A percentile compares a stretch with the other conserved stretches of the same genome.
phyloP scores from a whole-genome alignment of 1,139 yeast genomes.

The Sugiyamaella novakii region DNA sequence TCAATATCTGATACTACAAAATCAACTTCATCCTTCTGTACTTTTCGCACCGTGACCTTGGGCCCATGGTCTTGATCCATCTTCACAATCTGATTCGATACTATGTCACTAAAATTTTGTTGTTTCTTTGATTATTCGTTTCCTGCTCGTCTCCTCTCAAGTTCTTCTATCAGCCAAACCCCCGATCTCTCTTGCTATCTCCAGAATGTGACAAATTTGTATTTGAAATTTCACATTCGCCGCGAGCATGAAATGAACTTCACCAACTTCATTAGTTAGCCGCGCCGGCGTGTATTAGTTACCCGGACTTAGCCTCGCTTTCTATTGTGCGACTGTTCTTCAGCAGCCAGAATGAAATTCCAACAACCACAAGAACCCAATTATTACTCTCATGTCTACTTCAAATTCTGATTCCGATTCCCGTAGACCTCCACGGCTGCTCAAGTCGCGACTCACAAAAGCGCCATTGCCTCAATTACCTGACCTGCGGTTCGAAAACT shows the following conservation, averaged over 20 bases:
- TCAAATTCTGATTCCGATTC: conserved; percentile 10
- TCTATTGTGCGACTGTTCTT: no score
- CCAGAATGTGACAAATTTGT: no score
- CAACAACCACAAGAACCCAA: background rate
- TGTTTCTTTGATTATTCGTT: background rate
- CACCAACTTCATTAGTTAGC: background rate
- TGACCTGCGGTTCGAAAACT: conserved; percentile 40
- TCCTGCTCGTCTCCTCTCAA: background rate
- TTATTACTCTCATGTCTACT: conserved; percentile 1
- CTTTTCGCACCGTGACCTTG: conserved; percentile 82
- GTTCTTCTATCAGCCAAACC: background rate
- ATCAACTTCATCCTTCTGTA: conserved; percentile 85
- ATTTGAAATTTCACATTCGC: background rate
- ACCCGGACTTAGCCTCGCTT: no score
- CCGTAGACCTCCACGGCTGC: conserved; percentile 9
- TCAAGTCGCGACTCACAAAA: conserved; percentile 4
- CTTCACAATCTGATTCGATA: no score
- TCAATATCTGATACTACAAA: conserved; percentile 87
- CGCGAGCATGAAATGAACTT: no score
- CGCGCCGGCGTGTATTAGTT: background rate
- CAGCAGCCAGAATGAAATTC: background rate
- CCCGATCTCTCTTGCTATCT: background rate
- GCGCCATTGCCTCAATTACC: conserved; percentile 30
- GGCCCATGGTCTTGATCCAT: conserved; percentile 59
- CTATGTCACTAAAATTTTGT: background rate